phyloP scores from a whole-genome alignment of 768 basidiomycete species.

The Clavulina sp. region DNA sequence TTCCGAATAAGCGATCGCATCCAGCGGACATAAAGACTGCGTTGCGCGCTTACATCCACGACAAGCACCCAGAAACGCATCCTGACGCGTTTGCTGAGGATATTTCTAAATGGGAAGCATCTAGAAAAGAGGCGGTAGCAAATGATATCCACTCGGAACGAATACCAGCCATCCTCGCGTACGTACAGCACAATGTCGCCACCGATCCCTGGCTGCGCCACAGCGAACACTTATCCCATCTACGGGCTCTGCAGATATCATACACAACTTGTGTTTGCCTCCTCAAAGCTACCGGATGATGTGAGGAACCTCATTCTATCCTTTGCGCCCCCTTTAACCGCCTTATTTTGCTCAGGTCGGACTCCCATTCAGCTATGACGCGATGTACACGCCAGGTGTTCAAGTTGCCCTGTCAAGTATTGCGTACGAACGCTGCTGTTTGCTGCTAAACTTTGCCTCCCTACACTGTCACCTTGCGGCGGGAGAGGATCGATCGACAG shows the following conservation, averaged over 20 bases:
- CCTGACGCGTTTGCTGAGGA: conserved; percentile 75
- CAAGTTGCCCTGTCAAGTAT: conserved; percentile 46
- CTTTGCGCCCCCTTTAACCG: conserved; percentile 12
- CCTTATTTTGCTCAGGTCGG: conserved; percentile 32
- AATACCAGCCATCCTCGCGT: conserved; percentile 40
- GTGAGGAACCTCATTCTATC: conserved; percentile 28
- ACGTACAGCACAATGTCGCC: conserved; percentile 16
- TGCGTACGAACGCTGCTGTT: conserved; percentile 60
- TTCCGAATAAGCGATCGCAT: conserved; percentile 61
- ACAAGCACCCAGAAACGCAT: conserved; percentile 45
- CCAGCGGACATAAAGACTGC: conserved; percentile 34
- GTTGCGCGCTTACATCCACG: conserved; percentile 47
- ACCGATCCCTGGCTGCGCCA: not conserved
- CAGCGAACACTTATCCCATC: not conserved
- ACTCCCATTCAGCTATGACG: conserved; percentile 54
- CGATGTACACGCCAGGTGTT: conserved; percentile 37
- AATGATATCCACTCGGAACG: conserved; percentile 38
- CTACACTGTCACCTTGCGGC: conserved; percentile 69
- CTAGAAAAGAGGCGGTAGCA: conserved; percentile 41
- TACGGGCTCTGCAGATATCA: conserved; percentile 48
- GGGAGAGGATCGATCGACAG: conserved; percentile 45
- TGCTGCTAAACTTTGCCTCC: conserved; percentile 75
- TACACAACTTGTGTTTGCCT: conserved; percentile 67
- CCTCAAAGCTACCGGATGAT: conserved; percentile 71
- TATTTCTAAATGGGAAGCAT: conserved; percentile 46